Percentiles rank a stretch among this genome's conserved stretches.
Conservation (phyloP, 2,329 filamentous ascomycete species). For the Cladosporium velox region DNA sequence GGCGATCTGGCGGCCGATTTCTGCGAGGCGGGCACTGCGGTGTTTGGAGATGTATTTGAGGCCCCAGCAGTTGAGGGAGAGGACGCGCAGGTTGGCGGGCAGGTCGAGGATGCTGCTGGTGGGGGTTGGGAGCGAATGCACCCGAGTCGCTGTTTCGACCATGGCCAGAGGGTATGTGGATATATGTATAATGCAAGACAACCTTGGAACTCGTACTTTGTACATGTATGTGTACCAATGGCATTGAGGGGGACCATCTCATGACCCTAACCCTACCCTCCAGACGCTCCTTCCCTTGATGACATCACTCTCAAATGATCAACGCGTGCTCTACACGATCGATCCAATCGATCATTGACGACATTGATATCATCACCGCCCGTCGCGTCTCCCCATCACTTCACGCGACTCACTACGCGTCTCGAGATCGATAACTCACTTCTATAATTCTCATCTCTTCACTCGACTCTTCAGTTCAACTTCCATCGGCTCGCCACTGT, state of each 20-base stretch:
- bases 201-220: neutral
- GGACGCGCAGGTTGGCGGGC: slow-evolving; percentile 63
- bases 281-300: neutral
- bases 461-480: neutral
- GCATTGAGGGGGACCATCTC: too few species aligned
- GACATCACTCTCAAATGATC: neutral
- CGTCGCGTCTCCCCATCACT: slow-evolving; percentile 12
- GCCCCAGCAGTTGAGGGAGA: slow-evolving; percentile 97
- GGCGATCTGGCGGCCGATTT: slow-evolving; percentile 82
- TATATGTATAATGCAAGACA: too few species aligned
- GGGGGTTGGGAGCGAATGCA: neutral
- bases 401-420: slow-evolving; percentile 11
- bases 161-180: neutral
- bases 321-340: neutral
- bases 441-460: neutral
- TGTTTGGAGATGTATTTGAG: slow-evolving; percentile 82
- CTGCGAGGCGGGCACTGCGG: slow-evolving; percentile 73
- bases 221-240: neutral
- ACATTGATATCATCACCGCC: slow-evolving; percentile 2
- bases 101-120: slow-evolving; percentile 14
- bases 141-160: neutral
- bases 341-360: slow-evolving; percentile 16
- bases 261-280: neutral
- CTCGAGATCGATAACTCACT: neutral
- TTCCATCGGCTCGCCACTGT: neutral